Evolutionary conservation across 352 stramenopile genomes (phyloP), one percentile per base, ranked within the genome.

Genomic region (Globisporangium radiosum): DNA sequence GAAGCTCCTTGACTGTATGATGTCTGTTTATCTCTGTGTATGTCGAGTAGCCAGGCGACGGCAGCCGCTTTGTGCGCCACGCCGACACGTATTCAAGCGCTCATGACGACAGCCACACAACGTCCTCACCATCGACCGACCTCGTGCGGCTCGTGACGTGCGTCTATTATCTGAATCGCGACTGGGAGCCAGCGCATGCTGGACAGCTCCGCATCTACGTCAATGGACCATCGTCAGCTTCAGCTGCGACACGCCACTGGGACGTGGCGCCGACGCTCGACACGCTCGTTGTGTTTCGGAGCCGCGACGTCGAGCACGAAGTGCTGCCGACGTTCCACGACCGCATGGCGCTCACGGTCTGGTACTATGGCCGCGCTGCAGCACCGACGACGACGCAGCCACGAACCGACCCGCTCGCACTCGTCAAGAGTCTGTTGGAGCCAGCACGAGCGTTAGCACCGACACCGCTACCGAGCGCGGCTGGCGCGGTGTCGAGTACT

Each of bases 261-360:
- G 93, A 98, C 68, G 59, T 97, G 8, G 55, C 76, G 37, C 93
- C 94, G 2, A 67, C 75, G 57, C 70, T 94, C 8, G 90, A 98
- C 70, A 87, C 89, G 39, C 69, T 98, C 7, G 63, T 98, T 3
- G 61, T 98, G 33, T 98, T 98, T 69, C 82, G 88, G 47, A 97
- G 88, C 25, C 77, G 92, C 49, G 64, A 96, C 50, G 80, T 98
- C 8, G 86, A 97, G 45, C 94, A 98, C 64, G 86, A 98, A 62
- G 81, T 92, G 13, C 60, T 97, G 45, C 90, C 91, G 13, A 89
- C 79, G 48, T 76, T 77, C 50, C 63, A 78, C 40, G 68, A 93
- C n/a, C 85, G 95, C 40, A 87, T 95, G 65, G 95, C 95, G 40
- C 65, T 98, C 48, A 98, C 94, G 15, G 84, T 97, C 52, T 98